phyloP scores from a whole-genome alignment of 345 rosid genomes.

The Viola odorata region DNA sequence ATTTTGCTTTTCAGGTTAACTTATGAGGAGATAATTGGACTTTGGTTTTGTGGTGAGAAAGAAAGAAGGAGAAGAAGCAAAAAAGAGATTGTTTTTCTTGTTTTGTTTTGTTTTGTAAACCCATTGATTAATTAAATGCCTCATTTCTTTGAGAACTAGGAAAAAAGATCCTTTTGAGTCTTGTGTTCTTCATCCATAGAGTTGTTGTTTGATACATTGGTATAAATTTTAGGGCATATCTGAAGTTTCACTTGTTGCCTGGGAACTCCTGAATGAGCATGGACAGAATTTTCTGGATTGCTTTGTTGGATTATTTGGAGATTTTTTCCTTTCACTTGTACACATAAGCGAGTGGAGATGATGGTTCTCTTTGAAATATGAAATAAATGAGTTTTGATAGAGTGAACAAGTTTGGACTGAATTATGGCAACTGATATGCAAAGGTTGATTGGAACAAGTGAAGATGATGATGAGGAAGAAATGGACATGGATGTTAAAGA shows the following conservation, averaged over 20 bases:
- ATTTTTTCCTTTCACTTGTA: slow-evolving; percentile 14
- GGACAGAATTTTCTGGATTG: slow-evolving; percentile 7
- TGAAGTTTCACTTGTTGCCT: slow-evolving; percentile 15
- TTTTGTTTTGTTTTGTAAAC: neutral
- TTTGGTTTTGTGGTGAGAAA: neutral
- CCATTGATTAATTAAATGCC: neutral
- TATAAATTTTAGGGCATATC: slow-evolving; percentile 7
- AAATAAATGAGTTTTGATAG: slow-evolving; percentile 18
- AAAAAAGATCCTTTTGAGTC: slow-evolving; percentile 2
- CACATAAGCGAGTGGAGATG: slow-evolving; percentile 12
- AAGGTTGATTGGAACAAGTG: slow-evolving; percentile 61
- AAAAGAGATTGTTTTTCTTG: neutral
- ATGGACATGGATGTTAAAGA: slow-evolving; percentile 86
- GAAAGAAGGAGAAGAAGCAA: neutral
- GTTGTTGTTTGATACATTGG: neutral
- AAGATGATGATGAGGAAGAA: slow-evolving; percentile 93
- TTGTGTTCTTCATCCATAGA: neutral
- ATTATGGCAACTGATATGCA: slow-evolving; percentile 83
- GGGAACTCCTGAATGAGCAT: slow-evolving; percentile 10
- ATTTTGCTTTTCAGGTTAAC: neutral
- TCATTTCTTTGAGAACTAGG: neutral
- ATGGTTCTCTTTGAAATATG: slow-evolving; percentile 18
- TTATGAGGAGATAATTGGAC: neutral
- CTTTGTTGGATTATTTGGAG: slow-evolving; percentile 15
- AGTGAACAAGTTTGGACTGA: slow-evolving; percentile 12